A percentile compares a stretch with the other conserved stretches of the same genome.
Evolutionary conservation across 257 asterid species (phyloP).

Genomic region (Solanum bukasovii): DNA sequence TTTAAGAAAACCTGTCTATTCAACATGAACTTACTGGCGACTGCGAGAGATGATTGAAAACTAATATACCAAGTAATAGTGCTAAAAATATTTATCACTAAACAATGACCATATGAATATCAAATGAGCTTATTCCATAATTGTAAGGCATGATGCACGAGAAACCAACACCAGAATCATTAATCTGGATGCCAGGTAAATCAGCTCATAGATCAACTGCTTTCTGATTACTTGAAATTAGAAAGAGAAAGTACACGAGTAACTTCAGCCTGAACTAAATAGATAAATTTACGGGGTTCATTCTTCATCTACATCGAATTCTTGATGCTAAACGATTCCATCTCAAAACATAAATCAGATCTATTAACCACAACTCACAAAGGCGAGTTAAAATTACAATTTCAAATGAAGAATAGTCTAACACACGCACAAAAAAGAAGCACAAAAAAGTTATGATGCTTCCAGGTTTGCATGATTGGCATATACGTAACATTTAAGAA

Average conservation of each 20-base stretch:
- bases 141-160: neutral
- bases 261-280: neutral
- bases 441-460: neutral
- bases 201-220: neutral
- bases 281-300: neutral
- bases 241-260: neutral
- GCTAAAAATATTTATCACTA: neutral
- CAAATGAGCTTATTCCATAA: neutral
- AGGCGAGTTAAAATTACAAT: neutral
- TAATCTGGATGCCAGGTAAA: neutral
- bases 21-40: neutral
- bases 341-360: neutral
- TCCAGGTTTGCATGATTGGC: neutral
- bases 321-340: neutral
- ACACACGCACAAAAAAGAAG: neutral
- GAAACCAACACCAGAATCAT: neutral
- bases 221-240: neutral
- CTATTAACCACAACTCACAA: neutral
- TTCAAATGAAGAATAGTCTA: neutral
- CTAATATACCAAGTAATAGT: neutral
- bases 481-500: neutral
- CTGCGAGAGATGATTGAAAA: neutral
- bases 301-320: neutral
- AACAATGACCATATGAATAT: neutral
- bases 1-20: neutral